Conservation (phyloP, 495 filamentous ascomycete genomes). For the Cercophora samala region DNA sequence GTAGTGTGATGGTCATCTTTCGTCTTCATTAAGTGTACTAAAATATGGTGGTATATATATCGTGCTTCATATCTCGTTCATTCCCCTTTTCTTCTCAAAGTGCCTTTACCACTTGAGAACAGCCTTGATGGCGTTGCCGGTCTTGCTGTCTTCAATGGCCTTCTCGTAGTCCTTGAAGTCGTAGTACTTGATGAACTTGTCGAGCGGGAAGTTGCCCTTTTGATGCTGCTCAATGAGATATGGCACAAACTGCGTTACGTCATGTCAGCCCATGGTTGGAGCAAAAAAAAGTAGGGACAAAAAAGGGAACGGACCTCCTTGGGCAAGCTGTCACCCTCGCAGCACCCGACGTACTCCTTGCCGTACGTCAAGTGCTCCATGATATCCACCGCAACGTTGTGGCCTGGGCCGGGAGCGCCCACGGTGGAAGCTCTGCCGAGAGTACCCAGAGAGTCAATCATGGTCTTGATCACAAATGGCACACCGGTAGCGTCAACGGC, state of each 20-base stretch:
- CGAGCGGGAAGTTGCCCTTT: slow-evolving; percentile 43
- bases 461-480: slow-evolving; percentile 1
- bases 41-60: neutral
- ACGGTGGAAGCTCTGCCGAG: slow-evolving; percentile 43
- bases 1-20: neutral
- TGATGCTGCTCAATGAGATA: slow-evolving; percentile 40
- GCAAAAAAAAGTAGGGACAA: neutral
- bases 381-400: slow-evolving; percentile 25
- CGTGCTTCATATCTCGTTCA: neutral
- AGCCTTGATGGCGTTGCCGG: slow-evolving; percentile 31
- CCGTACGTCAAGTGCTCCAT: slow-evolving; percentile 31
- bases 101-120: slow-evolving; percentile 24
- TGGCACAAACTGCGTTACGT: slow-evolving; percentile 37
- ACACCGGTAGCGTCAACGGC: neutral
- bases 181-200: slow-evolving; percentile 35
- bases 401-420: slow-evolving; percentile 38
- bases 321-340: slow-evolving; percentile 30
- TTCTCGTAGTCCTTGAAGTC: slow-evolving; percentile 28
- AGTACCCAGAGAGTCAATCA: slow-evolving; percentile 23
- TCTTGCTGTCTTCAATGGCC: slow-evolving; percentile 28
- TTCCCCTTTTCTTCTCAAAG: neutral
- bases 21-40: neutral
- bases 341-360: slow-evolving; percentile 35
- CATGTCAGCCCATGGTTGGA: slow-evolving; percentile 24
- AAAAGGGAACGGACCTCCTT: slow-evolving; percentile 20